Evolutionary conservation across 2,329 filamentous ascomycete species (phyloP), one percentile per base, ranked within the genome.

Genomic region (Apiospora malaysiana): DNA sequence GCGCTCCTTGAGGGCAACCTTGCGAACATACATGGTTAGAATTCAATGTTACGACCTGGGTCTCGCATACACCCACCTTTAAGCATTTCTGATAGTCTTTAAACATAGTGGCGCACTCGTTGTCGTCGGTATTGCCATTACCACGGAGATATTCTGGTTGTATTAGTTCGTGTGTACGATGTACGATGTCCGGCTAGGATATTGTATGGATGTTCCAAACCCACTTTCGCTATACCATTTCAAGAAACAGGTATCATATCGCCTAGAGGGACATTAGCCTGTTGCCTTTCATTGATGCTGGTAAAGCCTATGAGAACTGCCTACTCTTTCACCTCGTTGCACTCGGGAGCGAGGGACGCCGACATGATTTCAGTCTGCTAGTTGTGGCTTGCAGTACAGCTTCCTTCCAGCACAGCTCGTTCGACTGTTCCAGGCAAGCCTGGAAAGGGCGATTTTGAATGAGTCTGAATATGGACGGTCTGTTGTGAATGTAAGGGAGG

Each of bases 211-310:
- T 66, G 49, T 59, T 66, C 69, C 37, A 74, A 42, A 82, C 92
- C 71, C 86, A 98, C 96, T 98, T 83, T 99, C 96, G 80, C 95
- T 98, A 82, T 99, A 99, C 96, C 96, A 99, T 84, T 97, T 98
- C 74, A 99, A 85, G 81, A 99, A 99, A 84, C 96, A 99, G 69
- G 92, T 95, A 82, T 99, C 96, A 80, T 99, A 99, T 77, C 92
- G 93, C 81, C 95, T 98, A 73, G 7, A 51, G 68, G 46, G 27
- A 21, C 43, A 59, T 68, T 27, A 68, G 66, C 43, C 69, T 4
- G 8, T 45, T 68, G 40, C 8, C n/a, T 46, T 14, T 7, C 5
- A 8, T 68, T 40, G 18, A 63, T 2, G 32, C 6, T 9, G 18
- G 18, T 23, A 21, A 21, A 23, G 32, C 27, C 25, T 43, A 45